These are phyloP conservation scores for Neonectria sp. DNA, from an alignment of 2,329 filamentous ascomycete species.

Conservation along the genomic window DNA sequence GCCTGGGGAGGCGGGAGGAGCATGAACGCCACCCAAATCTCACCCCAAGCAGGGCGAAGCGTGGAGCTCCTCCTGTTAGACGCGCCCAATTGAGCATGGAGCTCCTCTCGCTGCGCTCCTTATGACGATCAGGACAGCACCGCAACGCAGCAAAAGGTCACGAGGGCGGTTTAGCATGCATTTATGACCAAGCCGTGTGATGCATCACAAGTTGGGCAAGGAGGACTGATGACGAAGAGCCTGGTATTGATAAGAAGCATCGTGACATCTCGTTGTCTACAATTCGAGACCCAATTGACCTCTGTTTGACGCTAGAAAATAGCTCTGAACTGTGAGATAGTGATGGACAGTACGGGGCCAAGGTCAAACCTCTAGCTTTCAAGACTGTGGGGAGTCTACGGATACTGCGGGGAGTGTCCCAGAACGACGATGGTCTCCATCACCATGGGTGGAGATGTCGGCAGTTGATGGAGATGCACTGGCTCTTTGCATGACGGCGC, in stretches of 20 bases:
- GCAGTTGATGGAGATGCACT: background rate
- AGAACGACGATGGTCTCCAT: background rate
- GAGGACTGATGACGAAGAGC: background rate
- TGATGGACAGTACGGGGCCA: background rate
- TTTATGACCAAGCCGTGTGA: background rate
- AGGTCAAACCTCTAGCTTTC: background rate
- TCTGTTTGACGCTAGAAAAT: background rate
- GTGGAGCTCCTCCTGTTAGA: constrained; percentile 20
- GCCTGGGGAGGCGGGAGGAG: constrained; percentile 10
- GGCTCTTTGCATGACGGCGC: background rate
- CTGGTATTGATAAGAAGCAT: background rate
- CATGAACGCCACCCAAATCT: background rate
- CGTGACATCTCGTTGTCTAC: background rate
- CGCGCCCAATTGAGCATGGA: constrained; percentile 10
- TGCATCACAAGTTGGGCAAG: background rate
- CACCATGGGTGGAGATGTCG: background rate
- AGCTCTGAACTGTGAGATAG: background rate
- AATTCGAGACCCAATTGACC: background rate
- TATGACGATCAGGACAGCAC: background rate
- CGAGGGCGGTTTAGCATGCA: background rate
- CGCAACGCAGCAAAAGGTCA: background rate
- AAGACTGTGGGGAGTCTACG: background rate
- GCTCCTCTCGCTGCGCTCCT: constrained; percentile 17
- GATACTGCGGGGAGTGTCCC: background rate
- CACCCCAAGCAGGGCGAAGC: background rate